These are phyloP conservation scores for Penicillium flavigenum DNA, from an alignment of 495 filamentous ascomycete genomes.

Conservation along the genomic window DNA sequence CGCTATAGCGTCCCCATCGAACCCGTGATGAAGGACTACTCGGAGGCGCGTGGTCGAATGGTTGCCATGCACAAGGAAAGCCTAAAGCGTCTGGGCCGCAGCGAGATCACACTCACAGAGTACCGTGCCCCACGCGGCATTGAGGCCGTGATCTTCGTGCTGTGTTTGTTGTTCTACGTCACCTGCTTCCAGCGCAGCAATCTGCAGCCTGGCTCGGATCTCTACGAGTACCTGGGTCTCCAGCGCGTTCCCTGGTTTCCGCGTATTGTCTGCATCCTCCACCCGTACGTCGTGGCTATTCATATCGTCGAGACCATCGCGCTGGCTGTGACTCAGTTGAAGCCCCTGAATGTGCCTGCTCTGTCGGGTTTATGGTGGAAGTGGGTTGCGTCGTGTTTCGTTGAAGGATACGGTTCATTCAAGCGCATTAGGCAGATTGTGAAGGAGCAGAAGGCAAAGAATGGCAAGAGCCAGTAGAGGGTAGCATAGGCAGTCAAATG, in stretches of 20 bases:
- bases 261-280: conserved; percentile 48
- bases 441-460: conserved; percentile 49
- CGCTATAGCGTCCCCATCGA: conserved; percentile 57
- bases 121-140: conserved; percentile 50
- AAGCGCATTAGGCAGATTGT: conserved; percentile 57
- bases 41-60: conserved; percentile 61
- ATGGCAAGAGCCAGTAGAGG: conserved; percentile 30
- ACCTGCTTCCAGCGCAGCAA: conserved; percentile 48
- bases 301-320: conserved; percentile 55
- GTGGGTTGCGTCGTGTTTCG: conserved; percentile 57
- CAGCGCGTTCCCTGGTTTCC: conserved; percentile 48
- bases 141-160: conserved; percentile 41
- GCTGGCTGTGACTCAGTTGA: conserved; percentile 51
- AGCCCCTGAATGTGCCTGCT: conserved; percentile 46
- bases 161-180: conserved; percentile 46
- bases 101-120: conserved; percentile 54
- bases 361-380: conserved; percentile 56
- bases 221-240: conserved; percentile 51
- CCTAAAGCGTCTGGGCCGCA: conserved; percentile 51
- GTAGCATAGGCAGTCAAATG: not conserved
- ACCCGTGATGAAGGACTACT: conserved; percentile 59
- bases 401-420: conserved; percentile 59
- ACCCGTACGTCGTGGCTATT: conserved; percentile 49
- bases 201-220: conserved; percentile 54
- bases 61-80: conserved; percentile 67